Evolutionary conservation across 2,329 filamentous ascomycete species (phyloP).

Genomic region (Chaetothyriales sp.): DNA sequence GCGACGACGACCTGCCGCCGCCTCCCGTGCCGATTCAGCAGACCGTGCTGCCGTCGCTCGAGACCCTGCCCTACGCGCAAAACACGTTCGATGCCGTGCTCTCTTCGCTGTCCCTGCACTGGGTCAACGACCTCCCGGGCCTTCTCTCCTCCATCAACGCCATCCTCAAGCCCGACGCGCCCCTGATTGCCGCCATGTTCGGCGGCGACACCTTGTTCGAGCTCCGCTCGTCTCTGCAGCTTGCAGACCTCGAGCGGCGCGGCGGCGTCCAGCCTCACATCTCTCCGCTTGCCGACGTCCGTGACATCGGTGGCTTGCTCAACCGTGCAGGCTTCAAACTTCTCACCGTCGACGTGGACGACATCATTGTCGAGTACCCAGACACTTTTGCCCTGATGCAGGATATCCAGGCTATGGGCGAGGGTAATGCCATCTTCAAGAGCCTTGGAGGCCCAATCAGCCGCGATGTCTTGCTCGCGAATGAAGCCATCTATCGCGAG

Average conservation of each 20-base stretch:
- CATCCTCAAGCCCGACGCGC: conserved; percentile 73
- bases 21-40: conserved; percentile 61
- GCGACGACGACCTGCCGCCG: conserved; percentile 44
- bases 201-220: conserved; percentile 90
- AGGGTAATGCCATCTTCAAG: conserved; percentile 77
- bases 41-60: conserved; percentile 51
- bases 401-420: conserved; percentile 91
- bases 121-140: conserved; percentile 91
- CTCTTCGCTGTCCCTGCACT: conserved; percentile 80
- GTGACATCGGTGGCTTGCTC: conserved; percentile 76
- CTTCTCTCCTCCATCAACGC: conserved; percentile 72
- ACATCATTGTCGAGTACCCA: conserved; percentile 90
- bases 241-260: conserved; percentile 76
- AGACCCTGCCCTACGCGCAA: conserved; percentile 59
- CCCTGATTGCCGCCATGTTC: conserved; percentile 92
- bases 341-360: conserved; percentile 90
- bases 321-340: conserved; percentile 85
- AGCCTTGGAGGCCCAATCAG: conserved; percentile 55
- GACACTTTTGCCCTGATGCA: conserved; percentile 80
- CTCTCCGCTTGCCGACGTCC: conserved; percentile 79
- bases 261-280: conserved; percentile 88
- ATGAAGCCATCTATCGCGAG: conserved; percentile 73
- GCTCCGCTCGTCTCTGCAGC: conserved; percentile 78
- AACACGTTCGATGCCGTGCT: conserved; percentile 78
- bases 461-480: conserved; percentile 72